A percentile compares a stretch with the other conserved stretches of the same genome.
Evolutionary conservation across 108 stramenopile genomes (phyloP).

Genomic region (Fragilaria radians): DNA sequence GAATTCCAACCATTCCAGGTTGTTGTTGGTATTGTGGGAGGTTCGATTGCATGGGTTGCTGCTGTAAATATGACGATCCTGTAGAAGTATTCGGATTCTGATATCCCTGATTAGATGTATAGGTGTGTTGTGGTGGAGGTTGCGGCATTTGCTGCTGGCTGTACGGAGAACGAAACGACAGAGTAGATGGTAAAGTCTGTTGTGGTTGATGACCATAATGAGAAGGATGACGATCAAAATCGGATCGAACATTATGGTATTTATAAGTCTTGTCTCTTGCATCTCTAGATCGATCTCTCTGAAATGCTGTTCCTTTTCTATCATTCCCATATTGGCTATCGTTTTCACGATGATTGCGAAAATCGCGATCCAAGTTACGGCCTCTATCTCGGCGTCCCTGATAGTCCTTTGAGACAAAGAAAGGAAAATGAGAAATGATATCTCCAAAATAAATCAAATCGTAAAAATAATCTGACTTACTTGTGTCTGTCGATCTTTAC

Average conservation of each 20-base stretch:
- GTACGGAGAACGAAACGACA: conserved; percentile 20
- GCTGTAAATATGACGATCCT: conserved; percentile 1
- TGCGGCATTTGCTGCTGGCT: conserved; percentile 4
- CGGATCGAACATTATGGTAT: conserved; percentile 2
- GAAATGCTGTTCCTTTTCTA: neutral
- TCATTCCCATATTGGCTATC: neutral
- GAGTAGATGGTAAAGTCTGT: conserved; percentile 8
- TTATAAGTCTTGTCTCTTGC: neutral
- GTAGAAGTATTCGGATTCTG: neutral
- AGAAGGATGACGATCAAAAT: conserved; percentile 4
- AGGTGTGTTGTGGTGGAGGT: conserved; percentile 6
- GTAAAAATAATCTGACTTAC: neutral
- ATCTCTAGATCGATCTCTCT: neutral
- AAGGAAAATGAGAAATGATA: neutral
- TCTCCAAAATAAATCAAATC: neutral
- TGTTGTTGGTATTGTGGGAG: conserved; percentile 2
- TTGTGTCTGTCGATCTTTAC: neutral
- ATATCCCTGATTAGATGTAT: conserved; percentile 9
- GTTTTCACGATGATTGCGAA: neutral
- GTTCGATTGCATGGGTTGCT: conserved; percentile 5
- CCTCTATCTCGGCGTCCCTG: conserved; percentile 2
- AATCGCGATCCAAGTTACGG: conserved; percentile 2
- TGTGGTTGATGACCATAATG: conserved; percentile 6
- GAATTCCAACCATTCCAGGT: neutral
- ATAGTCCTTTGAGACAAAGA: neutral